These are phyloP conservation scores for Auricularia cornea DNA, from an alignment of 768 basidiomycete genomes.

Conservation along the genomic window DNA sequence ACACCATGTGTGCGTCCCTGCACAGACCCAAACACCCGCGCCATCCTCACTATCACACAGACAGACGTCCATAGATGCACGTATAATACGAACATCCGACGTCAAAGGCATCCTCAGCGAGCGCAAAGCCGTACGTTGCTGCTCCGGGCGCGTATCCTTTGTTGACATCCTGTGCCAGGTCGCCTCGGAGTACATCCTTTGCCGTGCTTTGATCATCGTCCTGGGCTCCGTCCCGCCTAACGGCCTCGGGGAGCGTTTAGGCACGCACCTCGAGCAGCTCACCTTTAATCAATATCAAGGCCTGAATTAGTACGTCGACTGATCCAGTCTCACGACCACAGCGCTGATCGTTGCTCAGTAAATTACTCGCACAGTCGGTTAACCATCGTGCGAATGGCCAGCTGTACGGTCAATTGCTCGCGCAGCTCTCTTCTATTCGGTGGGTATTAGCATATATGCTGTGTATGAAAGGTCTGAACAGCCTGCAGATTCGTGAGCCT, in stretches of 20 bases:
- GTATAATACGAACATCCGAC: slow-evolving; percentile 30
- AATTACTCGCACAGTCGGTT: slow-evolving; percentile 53
- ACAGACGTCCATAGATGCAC: slow-evolving; percentile 3
- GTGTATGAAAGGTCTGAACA: neutral
- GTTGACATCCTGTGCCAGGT: slow-evolving; percentile 25
- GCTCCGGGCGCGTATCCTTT: slow-evolving; percentile 4
- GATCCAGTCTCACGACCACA: neutral
- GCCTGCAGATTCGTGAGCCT: slow-evolving; percentile 71
- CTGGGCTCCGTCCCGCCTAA: slow-evolving; percentile 67
- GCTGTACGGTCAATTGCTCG: slow-evolving; percentile 75
- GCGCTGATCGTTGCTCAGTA: slow-evolving; percentile 17
- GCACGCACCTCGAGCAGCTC: slow-evolving; percentile 75
- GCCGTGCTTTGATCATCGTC: slow-evolving; percentile 72
- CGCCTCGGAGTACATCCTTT: slow-evolving; percentile 84
- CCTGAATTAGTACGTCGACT: slow-evolving; percentile 39
- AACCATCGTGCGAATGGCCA: slow-evolving; percentile 80
- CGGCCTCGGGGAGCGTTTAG: slow-evolving; percentile 66
- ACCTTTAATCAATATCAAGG: slow-evolving; percentile 79
- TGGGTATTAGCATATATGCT: slow-evolving; percentile 25
- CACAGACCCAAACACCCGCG: neutral
- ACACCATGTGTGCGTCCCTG: slow-evolving; percentile 19
- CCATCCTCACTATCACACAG: neutral
- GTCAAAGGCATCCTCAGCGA: slow-evolving; percentile 46
- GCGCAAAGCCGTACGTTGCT: slow-evolving; percentile 42
- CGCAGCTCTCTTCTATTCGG: slow-evolving; percentile 75